Conservation (phyloP, 2,329 filamentous ascomycete genomes). For the Exophiala sp. region DNA sequence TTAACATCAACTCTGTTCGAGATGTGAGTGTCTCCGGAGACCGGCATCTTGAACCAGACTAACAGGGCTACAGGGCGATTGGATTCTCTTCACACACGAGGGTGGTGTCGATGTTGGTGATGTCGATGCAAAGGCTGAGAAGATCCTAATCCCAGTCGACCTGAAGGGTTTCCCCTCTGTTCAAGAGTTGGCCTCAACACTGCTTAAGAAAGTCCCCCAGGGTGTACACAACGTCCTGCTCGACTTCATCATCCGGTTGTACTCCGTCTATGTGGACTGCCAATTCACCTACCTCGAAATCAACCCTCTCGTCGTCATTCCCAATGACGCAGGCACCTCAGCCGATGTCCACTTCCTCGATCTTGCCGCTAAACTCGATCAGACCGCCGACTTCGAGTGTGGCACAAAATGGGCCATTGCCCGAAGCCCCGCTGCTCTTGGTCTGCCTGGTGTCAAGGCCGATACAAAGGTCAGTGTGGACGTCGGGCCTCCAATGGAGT, state of each 20-base stretch:
- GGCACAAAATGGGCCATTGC: conserved; percentile 99
- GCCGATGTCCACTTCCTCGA: conserved; percentile 97
- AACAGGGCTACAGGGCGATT: conserved; percentile 70
- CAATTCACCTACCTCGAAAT: conserved; percentile 99
- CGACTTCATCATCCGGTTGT: conserved; percentile 97
- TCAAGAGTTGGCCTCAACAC: conserved; percentile 77
- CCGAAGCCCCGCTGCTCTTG: conserved; percentile 82
- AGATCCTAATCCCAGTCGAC: conserved; percentile 95
- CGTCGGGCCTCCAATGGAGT: conserved; percentile 96
- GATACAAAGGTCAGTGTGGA: conserved; percentile 84
- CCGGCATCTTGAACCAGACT: conserved; percentile 7
- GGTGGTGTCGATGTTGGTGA: conserved; percentile 99
- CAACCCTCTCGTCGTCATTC: conserved; percentile 97
- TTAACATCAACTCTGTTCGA: conserved; percentile 99
- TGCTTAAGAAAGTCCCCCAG: conserved; percentile 90
- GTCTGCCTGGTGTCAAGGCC: conserved; percentile 65
- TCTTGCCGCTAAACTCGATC: conserved; percentile 96
- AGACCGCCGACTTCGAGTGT: conserved; percentile 99
- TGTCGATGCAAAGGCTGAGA: conserved; percentile 98
- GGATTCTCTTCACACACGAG: conserved; percentile 99
- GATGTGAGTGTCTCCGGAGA: conserved; percentile 68
- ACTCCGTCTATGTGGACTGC: conserved; percentile 98
- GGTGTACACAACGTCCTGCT: conserved; percentile 97
- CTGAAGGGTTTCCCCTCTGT: conserved; percentile 93
- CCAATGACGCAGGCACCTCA: conserved; percentile 86